Conservation (phyloP, 139 green algal genomes). For the Closterium sp. region DNA sequence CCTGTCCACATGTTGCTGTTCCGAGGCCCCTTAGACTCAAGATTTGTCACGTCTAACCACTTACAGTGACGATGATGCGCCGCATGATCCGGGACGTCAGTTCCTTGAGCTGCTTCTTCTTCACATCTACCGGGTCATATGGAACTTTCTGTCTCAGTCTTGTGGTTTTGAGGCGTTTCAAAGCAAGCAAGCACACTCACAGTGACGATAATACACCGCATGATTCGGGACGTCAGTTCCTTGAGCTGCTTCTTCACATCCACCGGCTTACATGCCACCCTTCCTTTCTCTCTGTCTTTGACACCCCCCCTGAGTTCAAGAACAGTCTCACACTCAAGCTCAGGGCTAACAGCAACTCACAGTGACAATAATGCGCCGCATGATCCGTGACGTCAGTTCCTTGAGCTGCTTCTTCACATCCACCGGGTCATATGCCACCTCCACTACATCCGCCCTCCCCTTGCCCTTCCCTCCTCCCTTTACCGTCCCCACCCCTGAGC, state of each 20-base stretch:
- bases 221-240: conserved; percentile 15
- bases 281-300: no score
- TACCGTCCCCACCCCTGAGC: background rate
- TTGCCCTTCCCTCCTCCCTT: background rate
- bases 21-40: no score
- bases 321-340: no score
- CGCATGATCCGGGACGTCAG: conserved; percentile 44
- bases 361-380: conserved; percentile 52
- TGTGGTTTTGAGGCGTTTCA: background rate
- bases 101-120: no score
- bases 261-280: background rate
- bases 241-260: conserved; percentile 54
- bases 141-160: conserved; percentile 13
- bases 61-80: conserved; percentile 56
- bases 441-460: background rate
- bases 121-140: background rate
- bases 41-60: no score
- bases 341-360: conserved; percentile 55
- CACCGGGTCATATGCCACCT: conserved; percentile 10
- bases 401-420: conserved; percentile 54
- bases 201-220: conserved; percentile 52
- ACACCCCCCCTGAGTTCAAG: no score
- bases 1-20: background rate
- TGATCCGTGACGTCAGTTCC: conserved; percentile 18
- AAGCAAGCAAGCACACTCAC: conserved; percentile 55